Evolutionary conservation across 1,284 basidiomycete genomes (phyloP), one percentile per base, ranked within the genome.

Genomic region (Neolentinus lepideus): DNA sequence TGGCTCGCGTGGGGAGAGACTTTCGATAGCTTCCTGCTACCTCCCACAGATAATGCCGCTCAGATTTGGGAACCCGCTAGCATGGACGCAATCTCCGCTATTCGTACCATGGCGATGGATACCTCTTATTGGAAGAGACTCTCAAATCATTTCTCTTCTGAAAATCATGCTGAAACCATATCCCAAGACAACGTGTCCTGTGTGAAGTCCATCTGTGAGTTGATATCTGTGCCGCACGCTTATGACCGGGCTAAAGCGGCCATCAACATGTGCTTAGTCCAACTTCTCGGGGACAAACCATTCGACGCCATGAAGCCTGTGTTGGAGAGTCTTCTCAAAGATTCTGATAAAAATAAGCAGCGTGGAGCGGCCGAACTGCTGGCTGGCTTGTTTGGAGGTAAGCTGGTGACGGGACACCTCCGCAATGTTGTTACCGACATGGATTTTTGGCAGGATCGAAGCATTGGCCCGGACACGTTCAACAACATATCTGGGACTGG

Each of bases 331-430:
- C 65, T 88, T 12, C 69, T 88, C 16, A 66, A 66, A 8, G 73
- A 85, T 59, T 77, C 80, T 52, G 85, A 88, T 59, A 81, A 84
- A 61, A 84, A 97, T 71, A 90, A 92, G 71, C 93, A 94, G 64
- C 80, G 94, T 36, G 93, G 92, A 1, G 86, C 91, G 2, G 92
- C 92, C 10, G 94, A 98, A 71, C 75, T 96, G 47, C 66, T 95
- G 6, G 88, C 88, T 6, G 94, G 92, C 56, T 61, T 90, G n/a
- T 75, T 95, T 47, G 77, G 78, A 59, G 84, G 84, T 80, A 64
- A 53, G 68, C 35, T 54, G 11, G 14, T 55, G 26, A 16, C 25
- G 2, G 31, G 22, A 14, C n/a, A 50, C 9, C 31, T 51, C 12
- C 22, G 55, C 51, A 21, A 33, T 27, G 22, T 1, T 54, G 27